These are phyloP conservation scores for Heritiera fomes DNA, from an alignment of 345 rosid genomes.

Conservation along the genomic window DNA sequence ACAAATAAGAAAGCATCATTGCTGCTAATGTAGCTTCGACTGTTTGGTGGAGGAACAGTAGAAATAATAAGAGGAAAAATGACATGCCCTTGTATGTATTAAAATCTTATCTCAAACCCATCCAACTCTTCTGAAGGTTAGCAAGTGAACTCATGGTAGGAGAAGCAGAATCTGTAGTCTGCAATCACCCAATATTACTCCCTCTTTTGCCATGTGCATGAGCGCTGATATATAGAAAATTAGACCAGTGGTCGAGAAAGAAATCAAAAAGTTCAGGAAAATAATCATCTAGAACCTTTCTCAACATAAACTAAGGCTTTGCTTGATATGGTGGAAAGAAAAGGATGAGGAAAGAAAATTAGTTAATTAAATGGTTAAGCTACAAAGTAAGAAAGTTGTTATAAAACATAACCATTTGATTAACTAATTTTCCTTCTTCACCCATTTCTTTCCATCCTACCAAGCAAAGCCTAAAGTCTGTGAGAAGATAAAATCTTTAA, in stretches of 20 bases:
- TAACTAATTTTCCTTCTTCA: too few species aligned
- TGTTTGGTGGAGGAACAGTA: neutral
- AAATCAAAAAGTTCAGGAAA: neutral
- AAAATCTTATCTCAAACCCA: neutral
- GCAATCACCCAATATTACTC: neutral
- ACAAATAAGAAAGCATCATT: neutral
- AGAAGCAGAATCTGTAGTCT: neutral
- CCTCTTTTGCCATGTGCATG: neutral
- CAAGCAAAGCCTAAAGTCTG: too few species aligned
- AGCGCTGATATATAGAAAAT: neutral
- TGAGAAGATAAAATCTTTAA: neutral
- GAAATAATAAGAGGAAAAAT: neutral
- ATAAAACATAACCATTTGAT: too few species aligned
- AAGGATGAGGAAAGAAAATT: too few species aligned
- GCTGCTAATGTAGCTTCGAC: neutral
- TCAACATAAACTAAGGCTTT: too few species aligned
- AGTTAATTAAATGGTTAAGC: too few species aligned
- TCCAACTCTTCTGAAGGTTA: conserved; percentile 8
- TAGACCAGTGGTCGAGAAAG: neutral
- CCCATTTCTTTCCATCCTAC: too few species aligned
- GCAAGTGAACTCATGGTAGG: neutral
- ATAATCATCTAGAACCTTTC: neutral
- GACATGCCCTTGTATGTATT: neutral
- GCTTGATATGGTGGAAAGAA: too few species aligned
- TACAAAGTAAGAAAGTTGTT: too few species aligned